phyloP scores from a whole-genome alignment of 805 yeast species.

The Starmerella lactis-condensi region DNA sequence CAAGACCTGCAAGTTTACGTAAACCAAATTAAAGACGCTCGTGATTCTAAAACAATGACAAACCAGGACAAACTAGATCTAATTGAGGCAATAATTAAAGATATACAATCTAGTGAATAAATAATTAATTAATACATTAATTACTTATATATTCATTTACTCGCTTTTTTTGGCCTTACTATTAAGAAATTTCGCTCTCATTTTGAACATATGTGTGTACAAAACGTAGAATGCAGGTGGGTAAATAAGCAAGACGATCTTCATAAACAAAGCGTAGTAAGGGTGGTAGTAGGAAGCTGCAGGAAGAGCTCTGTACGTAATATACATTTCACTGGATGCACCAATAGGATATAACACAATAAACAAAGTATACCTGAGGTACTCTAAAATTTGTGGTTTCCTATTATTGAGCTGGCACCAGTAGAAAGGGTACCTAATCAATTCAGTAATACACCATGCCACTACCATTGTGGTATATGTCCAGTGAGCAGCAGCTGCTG shows the following conservation, averaged over 20 bases:
- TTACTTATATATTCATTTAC: not conserved
- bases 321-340: slow-evolving; percentile 62
- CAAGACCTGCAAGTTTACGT: slow-evolving; percentile 19
- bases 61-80: slow-evolving; percentile 20
- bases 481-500: slow-evolving; percentile 39
- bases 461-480: slow-evolving; percentile 47
- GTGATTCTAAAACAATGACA: slow-evolving; percentile 14
- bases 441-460: slow-evolving; percentile 93
- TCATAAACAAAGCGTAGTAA: slow-evolving; percentile 37
- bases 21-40: slow-evolving; percentile 17
- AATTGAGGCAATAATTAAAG: slow-evolving; percentile 22
- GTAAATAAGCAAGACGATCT: slow-evolving; percentile 43
- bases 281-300: slow-evolving; percentile 34
- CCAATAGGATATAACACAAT: slow-evolving; percentile 77
- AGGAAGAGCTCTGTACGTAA: slow-evolving; percentile 52
- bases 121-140: not conserved
- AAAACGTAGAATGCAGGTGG: slow-evolving; percentile 75
- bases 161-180: slow-evolving; percentile 10
- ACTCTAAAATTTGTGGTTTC: slow-evolving; percentile 41
- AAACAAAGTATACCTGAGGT: slow-evolving; percentile 71
- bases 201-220: slow-evolving; percentile 74
- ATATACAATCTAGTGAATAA: slow-evolving; percentile 12
- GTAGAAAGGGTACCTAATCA: slow-evolving; percentile 74
- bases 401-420: slow-evolving; percentile 37
- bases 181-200: slow-evolving; percentile 50